phyloP scores from a whole-genome alignment of 176 grass and related monocot genomes.

The Oryza nivara region DNA sequence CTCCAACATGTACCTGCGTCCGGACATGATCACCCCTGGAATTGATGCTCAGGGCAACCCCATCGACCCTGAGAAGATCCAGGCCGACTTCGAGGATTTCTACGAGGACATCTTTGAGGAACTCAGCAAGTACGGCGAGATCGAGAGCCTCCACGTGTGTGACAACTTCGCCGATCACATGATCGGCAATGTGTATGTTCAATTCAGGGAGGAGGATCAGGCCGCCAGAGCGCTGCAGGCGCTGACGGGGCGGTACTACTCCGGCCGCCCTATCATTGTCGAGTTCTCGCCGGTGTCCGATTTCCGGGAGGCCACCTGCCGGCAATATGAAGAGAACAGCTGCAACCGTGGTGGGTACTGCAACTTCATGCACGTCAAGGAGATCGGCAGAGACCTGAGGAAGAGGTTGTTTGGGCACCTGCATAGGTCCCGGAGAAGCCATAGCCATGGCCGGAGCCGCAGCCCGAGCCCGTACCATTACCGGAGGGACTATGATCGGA shows the following conservation, averaged over 20 bases:
- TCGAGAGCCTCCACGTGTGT: slow-evolving; percentile 85
- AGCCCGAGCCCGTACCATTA: slow-evolving; percentile 58
- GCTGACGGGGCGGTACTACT: slow-evolving; percentile 80
- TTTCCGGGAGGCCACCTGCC: slow-evolving; percentile 89
- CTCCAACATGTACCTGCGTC: slow-evolving; percentile 81
- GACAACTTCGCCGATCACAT: slow-evolving; percentile 98
- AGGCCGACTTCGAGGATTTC: slow-evolving; percentile 92
- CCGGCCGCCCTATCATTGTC: slow-evolving; percentile 84
- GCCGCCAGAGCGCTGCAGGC: slow-evolving; percentile 69
- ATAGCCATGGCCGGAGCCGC: slow-evolving; percentile 56
- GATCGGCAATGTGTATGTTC: slow-evolving; percentile 94
- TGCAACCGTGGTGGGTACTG: slow-evolving; percentile 96
- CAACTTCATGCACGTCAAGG: slow-evolving; percentile 98
- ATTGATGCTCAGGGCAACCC: slow-evolving; percentile 71
- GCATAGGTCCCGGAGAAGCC: slow-evolving; percentile 44
- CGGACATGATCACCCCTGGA: slow-evolving; percentile 77
- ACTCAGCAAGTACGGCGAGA: slow-evolving; percentile 82
- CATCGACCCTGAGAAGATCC: slow-evolving; percentile 69
- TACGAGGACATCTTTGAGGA: slow-evolving; percentile 95
- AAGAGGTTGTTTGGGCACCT: slow-evolving; percentile 65
- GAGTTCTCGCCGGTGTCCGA: slow-evolving; percentile 97
- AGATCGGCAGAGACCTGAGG: slow-evolving; percentile 66
- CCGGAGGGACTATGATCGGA: slow-evolving; percentile 38
- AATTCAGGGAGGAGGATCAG: slow-evolving; percentile 89
- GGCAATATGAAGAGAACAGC: slow-evolving; percentile 88